Base-by-base conservation (phyloP, 73 alveolate genomes). In the Breviolum minutum region DNA sequence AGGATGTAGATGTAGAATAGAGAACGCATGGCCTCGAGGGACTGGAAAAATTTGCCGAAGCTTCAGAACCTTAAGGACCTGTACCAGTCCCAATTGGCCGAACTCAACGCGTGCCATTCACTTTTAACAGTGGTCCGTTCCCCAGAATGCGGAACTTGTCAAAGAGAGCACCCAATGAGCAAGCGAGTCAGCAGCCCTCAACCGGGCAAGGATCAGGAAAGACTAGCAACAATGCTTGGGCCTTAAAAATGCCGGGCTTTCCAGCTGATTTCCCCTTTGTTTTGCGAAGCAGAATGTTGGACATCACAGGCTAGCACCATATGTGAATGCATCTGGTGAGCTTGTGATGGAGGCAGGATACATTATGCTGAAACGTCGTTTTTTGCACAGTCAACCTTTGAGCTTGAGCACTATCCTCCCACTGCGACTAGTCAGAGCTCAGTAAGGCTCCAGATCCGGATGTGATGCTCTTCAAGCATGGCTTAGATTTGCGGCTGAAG, bases 381-480 rank as follows among this genome's bases (percentile, higher is more conserved):
- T 22, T 68, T 68, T 68, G 54, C 54, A 40, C 54, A 40, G 54
- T 40, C 54, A 40, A 40, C 3, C 54, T 40, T 40, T 40, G 54
- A 40, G 54, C 54, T 40, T 40, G 54, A 40, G 54, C 54, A 40
- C 54, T 40, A 40, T 40, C 54, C 54, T 40, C 54, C 77, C 77
- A 68, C n/a, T 68, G 17, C 24, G 77, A 14, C 24, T 68, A 14
- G 17, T 68, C 77, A 22, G 69, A 8, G 16, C 69, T 26, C 73
- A 9, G 48, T 16, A 9, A 94, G 94, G 94, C 92, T 26, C 99
- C 99, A 26, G 99, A 94, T 66, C 99, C 99, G 19, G 99, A 94
- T 32, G 99, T 94, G 86, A 94, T 94, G 99, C 94, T 94, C 27
- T 94, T 94, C 94, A 94, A 94, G 94, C 92, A 94, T 29, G 99